These are phyloP conservation scores for Backusella westeae DNA, from an alignment of 192 early-diverging fungal species.

Conservation along the genomic window DNA sequence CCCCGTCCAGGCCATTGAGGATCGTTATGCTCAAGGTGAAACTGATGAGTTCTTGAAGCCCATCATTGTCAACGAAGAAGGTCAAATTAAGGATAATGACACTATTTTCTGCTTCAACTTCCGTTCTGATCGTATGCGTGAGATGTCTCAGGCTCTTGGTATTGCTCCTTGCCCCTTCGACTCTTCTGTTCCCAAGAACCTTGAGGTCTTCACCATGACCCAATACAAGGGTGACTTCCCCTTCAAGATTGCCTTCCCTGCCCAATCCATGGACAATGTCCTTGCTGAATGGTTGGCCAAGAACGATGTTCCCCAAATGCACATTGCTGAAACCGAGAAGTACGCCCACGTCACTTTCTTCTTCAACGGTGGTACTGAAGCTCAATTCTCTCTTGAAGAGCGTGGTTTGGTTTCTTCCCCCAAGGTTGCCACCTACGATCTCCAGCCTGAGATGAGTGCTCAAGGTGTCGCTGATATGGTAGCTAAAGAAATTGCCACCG, in stretches of 20 bases:
- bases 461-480: slow-evolving; percentile 87
- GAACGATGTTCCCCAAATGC: slow-evolving; percentile 84
- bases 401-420: slow-evolving; percentile 90
- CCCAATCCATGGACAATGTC: slow-evolving; percentile 97
- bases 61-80: slow-evolving; percentile 81
- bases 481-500: slow-evolving; percentile 71
- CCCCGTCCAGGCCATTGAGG: slow-evolving; percentile 74
- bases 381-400: slow-evolving; percentile 85
- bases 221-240: slow-evolving; percentile 98
- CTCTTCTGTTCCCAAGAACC: slow-evolving; percentile 67
- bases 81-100: slow-evolving; percentile 80
- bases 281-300: slow-evolving; percentile 96
- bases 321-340: slow-evolving; percentile 99
- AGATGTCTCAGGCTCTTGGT: slow-evolving; percentile 84
- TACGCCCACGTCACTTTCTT: slow-evolving; percentile 99
- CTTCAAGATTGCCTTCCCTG: slow-evolving; percentile 94
- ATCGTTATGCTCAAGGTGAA: slow-evolving; percentile 81
- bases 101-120: slow-evolving; percentile 98
- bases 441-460: slow-evolving; percentile 95
- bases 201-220: slow-evolving; percentile 93
- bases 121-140: slow-evolving; percentile 97
- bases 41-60: slow-evolving; percentile 99
- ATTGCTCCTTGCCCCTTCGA: slow-evolving; percentile 87
- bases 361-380: slow-evolving; percentile 98
- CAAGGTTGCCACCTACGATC: slow-evolving; percentile 97